These are phyloP conservation scores for Raphanus hybrid DNA, from an alignment of 441 rosid species.

Conservation along the genomic window DNA sequence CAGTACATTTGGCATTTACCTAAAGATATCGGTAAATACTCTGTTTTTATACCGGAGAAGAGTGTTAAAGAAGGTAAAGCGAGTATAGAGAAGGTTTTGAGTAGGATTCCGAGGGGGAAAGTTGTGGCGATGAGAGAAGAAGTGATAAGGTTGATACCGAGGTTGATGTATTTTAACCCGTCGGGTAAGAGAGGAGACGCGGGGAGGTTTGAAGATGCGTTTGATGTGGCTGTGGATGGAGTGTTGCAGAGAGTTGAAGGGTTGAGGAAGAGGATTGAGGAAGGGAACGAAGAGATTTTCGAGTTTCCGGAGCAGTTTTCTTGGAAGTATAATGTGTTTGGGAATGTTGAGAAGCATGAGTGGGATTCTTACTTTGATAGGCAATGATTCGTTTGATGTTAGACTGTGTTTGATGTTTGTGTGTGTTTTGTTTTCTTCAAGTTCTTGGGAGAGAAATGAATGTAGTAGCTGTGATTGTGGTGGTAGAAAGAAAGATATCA, in stretches of 20 bases:
- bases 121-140: slow-evolving; percentile 63
- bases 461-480: slow-evolving; percentile 26
- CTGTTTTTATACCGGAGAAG: slow-evolving; percentile 63
- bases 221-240: slow-evolving; percentile 68
- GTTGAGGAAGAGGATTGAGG: slow-evolving; percentile 46
- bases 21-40: slow-evolving; percentile 56
- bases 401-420: slow-evolving; percentile 23
- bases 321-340: slow-evolving; percentile 73
- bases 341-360: slow-evolving; percentile 54
- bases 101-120: slow-evolving; percentile 48
- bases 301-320: slow-evolving; percentile 53
- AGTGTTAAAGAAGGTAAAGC: slow-evolving; percentile 56
- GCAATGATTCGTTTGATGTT: slow-evolving; percentile 20
- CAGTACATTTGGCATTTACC: slow-evolving; percentile 92
- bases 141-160: slow-evolving; percentile 67
- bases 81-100: slow-evolving; percentile 57
- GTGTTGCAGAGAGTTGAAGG: slow-evolving; percentile 61
- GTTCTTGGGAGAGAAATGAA: slow-evolving; percentile 22
- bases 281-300: slow-evolving; percentile 44
- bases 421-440: neutral
- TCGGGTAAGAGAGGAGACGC: slow-evolving; percentile 39
- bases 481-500: slow-evolving; percentile 17
- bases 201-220: slow-evolving; percentile 71
- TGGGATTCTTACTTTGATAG: slow-evolving; percentile 62
- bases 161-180: slow-evolving; percentile 69